Conservation (phyloP, 2,329 filamentous ascomycete genomes). For the Sclerotinia spermophila region DNA sequence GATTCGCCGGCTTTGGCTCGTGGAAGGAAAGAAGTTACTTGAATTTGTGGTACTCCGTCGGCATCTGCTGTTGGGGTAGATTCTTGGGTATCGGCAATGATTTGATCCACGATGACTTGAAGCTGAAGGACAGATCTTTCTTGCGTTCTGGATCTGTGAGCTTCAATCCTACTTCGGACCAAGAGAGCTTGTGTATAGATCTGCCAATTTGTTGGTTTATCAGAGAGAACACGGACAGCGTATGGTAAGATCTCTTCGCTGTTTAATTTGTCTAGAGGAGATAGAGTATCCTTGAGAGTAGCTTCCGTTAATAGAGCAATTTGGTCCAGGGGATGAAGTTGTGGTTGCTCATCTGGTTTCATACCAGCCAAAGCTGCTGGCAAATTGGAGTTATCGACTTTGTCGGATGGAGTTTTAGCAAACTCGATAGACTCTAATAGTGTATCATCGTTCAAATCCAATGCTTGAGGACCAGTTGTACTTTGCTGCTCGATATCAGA, state of each 20-base stretch:
- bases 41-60: constrained; percentile 41
- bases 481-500: constrained; percentile 36
- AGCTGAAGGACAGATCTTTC: constrained; percentile 89
- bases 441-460: constrained; percentile 88
- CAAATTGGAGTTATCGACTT: constrained; percentile 46
- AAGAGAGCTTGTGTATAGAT: constrained; percentile 92
- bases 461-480: constrained; percentile 56
- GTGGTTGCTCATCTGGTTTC: constrained; percentile 76
- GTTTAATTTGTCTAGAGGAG: constrained; percentile 78
- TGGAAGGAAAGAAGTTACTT: constrained; percentile 77
- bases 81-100: constrained; percentile 73
- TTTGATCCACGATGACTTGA: constrained; percentile 92
- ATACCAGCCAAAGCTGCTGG: constrained; percentile 60
- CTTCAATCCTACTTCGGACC: constrained; percentile 84
- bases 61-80: constrained; percentile 21
- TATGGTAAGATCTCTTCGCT: constrained; percentile 93
- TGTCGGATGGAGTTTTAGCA: constrained; percentile 48
- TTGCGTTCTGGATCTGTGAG: constrained; percentile 79
- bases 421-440: constrained; percentile 86
- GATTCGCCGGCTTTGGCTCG: constrained; percentile 71
- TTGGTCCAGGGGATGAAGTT: constrained; percentile 78
- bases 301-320: constrained; percentile 84
- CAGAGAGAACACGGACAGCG: constrained; percentile 79
- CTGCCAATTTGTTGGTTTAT: constrained; percentile 95
- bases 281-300: constrained; percentile 83